Evolutionary conservation across 352 stramenopile genomes (phyloP).

Genomic region (Vaucheria bursata): DNA sequence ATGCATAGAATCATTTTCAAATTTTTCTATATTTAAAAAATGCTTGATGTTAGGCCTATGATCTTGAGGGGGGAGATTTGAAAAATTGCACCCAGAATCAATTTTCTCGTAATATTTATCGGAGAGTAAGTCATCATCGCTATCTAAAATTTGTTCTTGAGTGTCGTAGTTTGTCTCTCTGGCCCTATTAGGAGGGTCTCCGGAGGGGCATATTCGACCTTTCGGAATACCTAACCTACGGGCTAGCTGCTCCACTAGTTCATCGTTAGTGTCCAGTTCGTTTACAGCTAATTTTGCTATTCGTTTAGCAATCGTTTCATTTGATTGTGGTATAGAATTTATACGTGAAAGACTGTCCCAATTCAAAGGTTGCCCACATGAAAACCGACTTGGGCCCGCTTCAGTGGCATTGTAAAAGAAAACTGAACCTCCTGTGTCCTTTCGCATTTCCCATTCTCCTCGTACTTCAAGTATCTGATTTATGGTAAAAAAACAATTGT

Average conservation of each 20-base stretch:
- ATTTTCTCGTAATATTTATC: slow-evolving; percentile 27
- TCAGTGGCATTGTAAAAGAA: slow-evolving; percentile 24
- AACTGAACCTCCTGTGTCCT: slow-evolving; percentile 18
- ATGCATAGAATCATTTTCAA: too few relatives aligned
- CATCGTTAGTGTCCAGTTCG: slow-evolving; percentile 26
- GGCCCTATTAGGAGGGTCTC: not conserved
- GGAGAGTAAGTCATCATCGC: slow-evolving; percentile 17
- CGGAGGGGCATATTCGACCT: not conserved
- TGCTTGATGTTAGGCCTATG: too few relatives aligned
- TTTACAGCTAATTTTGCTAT: too few relatives aligned
- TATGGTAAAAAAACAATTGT: not conserved
- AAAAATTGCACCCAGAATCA: slow-evolving; percentile 18
- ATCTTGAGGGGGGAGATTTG: too few relatives aligned
- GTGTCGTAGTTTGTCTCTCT: not conserved
- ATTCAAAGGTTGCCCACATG: not conserved
- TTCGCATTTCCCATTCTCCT: slow-evolving; percentile 27
- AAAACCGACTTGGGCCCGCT: slow-evolving; percentile 20
- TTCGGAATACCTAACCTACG: slow-evolving; percentile 34
- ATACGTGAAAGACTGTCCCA: too few relatives aligned
- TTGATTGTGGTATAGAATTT: too few relatives aligned
- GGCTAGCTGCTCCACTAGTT: slow-evolving; percentile 23
- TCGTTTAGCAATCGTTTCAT: too few relatives aligned
- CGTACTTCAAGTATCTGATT: slow-evolving; percentile 24
- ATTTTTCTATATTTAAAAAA: too few relatives aligned
- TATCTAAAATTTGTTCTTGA: not conserved